Percentiles rank a stretch among this genome's conserved stretches.
Evolutionary conservation across 306 rosid genomes (phyloP).

Genomic region (Cicer arietinum): DNA sequence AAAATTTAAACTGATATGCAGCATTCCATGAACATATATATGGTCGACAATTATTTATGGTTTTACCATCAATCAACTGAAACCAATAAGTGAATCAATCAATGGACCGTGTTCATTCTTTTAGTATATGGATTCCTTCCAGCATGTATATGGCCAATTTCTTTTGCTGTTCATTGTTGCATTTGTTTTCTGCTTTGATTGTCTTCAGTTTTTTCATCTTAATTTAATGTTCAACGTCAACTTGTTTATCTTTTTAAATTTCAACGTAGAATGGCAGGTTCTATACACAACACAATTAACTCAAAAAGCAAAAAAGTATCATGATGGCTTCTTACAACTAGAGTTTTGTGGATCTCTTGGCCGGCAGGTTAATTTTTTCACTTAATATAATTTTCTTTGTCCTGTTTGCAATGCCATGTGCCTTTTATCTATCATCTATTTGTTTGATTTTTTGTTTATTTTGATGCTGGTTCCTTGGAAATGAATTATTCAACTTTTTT

Average conservation of each 20-base stretch:
- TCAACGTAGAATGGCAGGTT: slow-evolving; percentile 70
- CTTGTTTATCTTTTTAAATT: slow-evolving; percentile 36
- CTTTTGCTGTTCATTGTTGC: slow-evolving; percentile 31
- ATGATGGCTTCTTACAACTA: slow-evolving; percentile 69
- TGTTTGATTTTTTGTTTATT: slow-evolving; percentile 36
- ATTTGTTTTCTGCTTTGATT: slow-evolving; percentile 29
- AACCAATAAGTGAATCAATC: slow-evolving; percentile 15
- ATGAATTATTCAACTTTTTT: slow-evolving; percentile 15
- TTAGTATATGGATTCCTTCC: background rate
- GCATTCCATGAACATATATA: slow-evolving; percentile 12
- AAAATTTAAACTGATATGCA: slow-evolving; percentile 18
- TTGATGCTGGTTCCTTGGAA: slow-evolving; percentile 26
- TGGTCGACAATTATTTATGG: slow-evolving; percentile 19
- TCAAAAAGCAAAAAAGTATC: slow-evolving; percentile 72
- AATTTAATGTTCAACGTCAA: slow-evolving; percentile 32
- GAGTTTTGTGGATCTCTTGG: slow-evolving; percentile 58
- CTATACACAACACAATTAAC: slow-evolving; percentile 69
- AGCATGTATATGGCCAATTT: slow-evolving; percentile 20
- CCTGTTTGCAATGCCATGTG: slow-evolving; percentile 8
- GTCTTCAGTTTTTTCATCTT: slow-evolving; percentile 24
- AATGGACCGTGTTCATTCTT: slow-evolving; percentile 13
- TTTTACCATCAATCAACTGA: slow-evolving; percentile 33
- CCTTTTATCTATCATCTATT: slow-evolving; percentile 22
- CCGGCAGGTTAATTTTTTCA: slow-evolving; percentile 63
- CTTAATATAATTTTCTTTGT: slow-evolving; percentile 29